Evolutionary conservation across 352 stramenopile species (phyloP), one percentile per base, ranked within the genome.

Genomic region (Globisporangium iwayamae): DNA sequence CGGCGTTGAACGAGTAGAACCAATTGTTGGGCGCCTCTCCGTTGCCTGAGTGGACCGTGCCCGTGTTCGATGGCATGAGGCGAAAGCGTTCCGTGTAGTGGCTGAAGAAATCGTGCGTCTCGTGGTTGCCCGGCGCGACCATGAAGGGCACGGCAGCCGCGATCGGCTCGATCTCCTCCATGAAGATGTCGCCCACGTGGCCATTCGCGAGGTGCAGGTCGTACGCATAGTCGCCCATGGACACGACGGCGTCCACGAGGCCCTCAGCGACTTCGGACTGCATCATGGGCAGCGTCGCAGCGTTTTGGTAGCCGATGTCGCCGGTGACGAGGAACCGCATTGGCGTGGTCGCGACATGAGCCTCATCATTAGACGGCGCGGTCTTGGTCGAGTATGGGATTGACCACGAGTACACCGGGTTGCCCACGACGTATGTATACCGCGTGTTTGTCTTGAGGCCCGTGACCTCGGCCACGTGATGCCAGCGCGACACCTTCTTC

Each of bases 71-170:
- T 38, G 89, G 87, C 82, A 96, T 94, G 43, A 90, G 75, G 41
- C 79, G 84, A 61, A 96, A 96, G 9, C 85, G 79, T 62, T 96
- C 73, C 13, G 86, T 90, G 79, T 96, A 95, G 71, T 97, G 85
- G 54, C 72, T 82, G 66, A 96, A 95, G 57, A 76, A 64, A 52
- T 87, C 86, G 68, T 97, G 76, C 20, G 76, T 87, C 66, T 98
- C 92, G 75, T 98, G 92, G 72, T 98, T 98, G 38, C 92, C 92
- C 0, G 87, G 82, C 11, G 83, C 83, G 48, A 96, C 87, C 89
- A 97, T 97, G 65, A 96, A 97, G 1, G 91, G 90, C 38, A 96
- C 78, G 14, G 68, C 73, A 16, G 85, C 79, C 20, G 88, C 87
- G 56, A 96, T 94, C 3, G 84, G 80, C 43, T 96, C 79, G 65